Base-by-base conservation (phyloP, 1,284 basidiomycete species). In the Ceratobasidium sp. region DNA sequence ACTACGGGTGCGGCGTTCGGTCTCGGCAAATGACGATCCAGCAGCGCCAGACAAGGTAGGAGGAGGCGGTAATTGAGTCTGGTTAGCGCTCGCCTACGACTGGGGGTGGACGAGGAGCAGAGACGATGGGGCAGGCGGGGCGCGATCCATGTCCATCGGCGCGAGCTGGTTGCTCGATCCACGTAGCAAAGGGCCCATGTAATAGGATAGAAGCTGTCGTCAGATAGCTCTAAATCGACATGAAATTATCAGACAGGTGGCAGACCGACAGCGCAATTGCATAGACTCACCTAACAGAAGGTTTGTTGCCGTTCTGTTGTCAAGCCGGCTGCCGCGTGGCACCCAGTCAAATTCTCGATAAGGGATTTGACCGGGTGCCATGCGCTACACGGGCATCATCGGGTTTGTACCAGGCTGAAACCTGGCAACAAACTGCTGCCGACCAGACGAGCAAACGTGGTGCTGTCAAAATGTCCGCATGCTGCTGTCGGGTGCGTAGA, bases 71-170 rank as follows among this genome's bases (percentile, higher is more conserved):
- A 73, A 70, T 18, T 75, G 74, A 18, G 61, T 59, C 23, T 70
- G 72, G 33, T 71, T 71, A 5, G 72, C 51, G 21, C 36, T 56
- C 14, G 36, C 46, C 33, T 72, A 73, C 8, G 88, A 87, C 9
- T 86, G 82, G n/a, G 88, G 86, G 75, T 90, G 88, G 53, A 90
- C 89, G 1, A 92, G 80, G 5, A 90, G 80, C 18, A 90, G 77
- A 23, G 83, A 25, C 83, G 84, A 28, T 87, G 84, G 73, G 92
- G 69, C 25, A 42, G 56, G 59, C 23, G 73, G 61, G 12, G 84
- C 84, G n/a, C 88, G 84, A 72, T 94, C 92, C 5, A 92, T 85
- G 18, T 95, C 92, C 89, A 95, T 95, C 0, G 92, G 85, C 1
- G 91, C 92, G 23, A 95, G 83, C 1, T 87, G 89, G 0, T 90